Conservation (phyloP, 2,329 filamentous ascomycete genomes). For the Xylaria sp. region DNA sequence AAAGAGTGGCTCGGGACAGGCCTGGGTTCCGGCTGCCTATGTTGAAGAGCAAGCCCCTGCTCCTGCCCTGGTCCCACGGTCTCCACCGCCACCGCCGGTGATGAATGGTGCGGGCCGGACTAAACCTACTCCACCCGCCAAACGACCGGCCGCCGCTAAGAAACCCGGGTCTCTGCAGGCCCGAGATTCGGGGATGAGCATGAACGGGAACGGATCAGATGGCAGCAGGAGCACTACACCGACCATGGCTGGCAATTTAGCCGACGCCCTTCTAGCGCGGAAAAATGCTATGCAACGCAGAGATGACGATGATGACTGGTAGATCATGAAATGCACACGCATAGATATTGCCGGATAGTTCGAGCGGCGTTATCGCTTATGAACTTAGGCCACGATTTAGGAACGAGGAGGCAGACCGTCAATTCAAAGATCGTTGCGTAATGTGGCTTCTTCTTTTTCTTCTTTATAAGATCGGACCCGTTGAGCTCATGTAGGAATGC, state of each 20-base stretch:
- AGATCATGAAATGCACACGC: conserved; percentile 38
- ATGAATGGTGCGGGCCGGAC: conserved; percentile 60
- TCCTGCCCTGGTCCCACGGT: conserved; percentile 70
- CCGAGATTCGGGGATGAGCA: conserved; percentile 76
- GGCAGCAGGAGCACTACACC: conserved; percentile 77
- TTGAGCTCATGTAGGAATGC: background rate
- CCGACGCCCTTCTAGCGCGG: conserved; percentile 80
- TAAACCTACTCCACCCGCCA: conserved; percentile 80
- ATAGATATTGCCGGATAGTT: conserved; percentile 23
- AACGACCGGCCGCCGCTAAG: conserved; percentile 77
- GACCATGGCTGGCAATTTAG: conserved; percentile 77
- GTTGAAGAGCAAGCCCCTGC: conserved; percentile 83
- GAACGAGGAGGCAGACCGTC: conserved; percentile 25
- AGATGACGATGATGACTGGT: conserved; percentile 77
- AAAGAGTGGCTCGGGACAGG: conserved; percentile 77
- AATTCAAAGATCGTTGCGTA: conserved; percentile 14
- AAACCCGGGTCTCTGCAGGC: conserved; percentile 77
- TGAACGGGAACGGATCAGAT: conserved; percentile 67
- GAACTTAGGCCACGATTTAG: conserved; percentile 13
- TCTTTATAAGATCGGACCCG: conserved; percentile 1
- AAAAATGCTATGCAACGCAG: conserved; percentile 80
- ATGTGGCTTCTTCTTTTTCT: conserved; percentile 1
- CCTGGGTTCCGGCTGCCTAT: conserved; percentile 94
- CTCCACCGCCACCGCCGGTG: conserved; percentile 73
- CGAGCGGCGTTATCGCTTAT: conserved; percentile 17